Conservation (phyloP, 768 basidiomycete genomes). For the Boletus insuetus region DNA sequence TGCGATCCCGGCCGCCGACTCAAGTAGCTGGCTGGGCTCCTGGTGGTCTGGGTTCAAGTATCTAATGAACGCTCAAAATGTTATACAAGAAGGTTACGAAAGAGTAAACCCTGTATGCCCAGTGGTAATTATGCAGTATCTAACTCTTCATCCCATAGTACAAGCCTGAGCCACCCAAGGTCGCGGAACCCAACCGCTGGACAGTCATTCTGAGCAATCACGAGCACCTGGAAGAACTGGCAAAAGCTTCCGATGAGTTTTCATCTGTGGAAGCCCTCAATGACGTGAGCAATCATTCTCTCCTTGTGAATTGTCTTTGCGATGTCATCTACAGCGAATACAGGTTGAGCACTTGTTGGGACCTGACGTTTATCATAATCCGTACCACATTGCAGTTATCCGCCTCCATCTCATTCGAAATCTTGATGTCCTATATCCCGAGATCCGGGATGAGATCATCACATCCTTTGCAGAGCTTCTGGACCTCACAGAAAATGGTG, state of each 20-base stretch:
- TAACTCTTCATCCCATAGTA: not conserved
- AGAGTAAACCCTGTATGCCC: not conserved
- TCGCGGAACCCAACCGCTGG: not conserved
- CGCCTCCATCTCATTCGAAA: conserved; percentile 31
- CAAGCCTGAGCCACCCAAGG: not conserved
- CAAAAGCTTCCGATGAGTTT: not conserved
- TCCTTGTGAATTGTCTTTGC: not conserved
- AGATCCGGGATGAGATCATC: conserved; percentile 44
- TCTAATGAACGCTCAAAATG: not conserved
- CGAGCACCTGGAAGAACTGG: conserved; percentile 1
- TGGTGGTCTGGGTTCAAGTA: not conserved
- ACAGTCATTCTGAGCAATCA: not conserved
- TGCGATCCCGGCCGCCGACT: not conserved
- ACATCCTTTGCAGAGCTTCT: conserved; percentile 41
- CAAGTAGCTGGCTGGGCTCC: not conserved
- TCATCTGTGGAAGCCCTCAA: conserved; percentile 18
- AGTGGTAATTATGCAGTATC: not conserved
- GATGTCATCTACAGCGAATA: conserved; percentile 26
- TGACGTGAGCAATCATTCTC: conserved; percentile 27
- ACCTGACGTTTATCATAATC: conserved; percentile 24
- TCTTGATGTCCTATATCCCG: conserved; percentile 36
- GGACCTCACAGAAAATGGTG: conserved; percentile 2
- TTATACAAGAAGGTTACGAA: not conserved
- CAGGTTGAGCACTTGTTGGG: conserved; percentile 40
- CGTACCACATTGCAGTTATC: conserved; percentile 32